Percentiles rank a stretch among this genome's conserved stretches.
Evolutionary conservation across 768 basidiomycete species (phyloP).

Genomic region (Mrakia hoshinonis): DNA sequence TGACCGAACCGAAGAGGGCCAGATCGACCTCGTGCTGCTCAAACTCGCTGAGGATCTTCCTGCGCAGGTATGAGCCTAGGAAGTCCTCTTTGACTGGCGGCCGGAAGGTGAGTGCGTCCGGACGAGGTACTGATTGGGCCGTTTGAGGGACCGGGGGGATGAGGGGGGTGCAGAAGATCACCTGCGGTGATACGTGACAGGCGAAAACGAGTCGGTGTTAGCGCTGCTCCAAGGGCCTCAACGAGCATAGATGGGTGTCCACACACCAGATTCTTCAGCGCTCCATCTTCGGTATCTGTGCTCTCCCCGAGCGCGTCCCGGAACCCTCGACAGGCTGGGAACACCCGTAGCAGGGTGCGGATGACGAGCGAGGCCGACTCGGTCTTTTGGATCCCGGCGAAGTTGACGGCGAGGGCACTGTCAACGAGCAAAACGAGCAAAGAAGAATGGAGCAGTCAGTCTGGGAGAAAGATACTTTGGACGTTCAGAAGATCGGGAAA

Average conservation of each 20-base stretch:
- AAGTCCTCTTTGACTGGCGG: constrained; percentile 1
- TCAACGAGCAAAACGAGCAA: not conserved
- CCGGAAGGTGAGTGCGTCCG: not conserved
- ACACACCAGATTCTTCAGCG: constrained; percentile 63
- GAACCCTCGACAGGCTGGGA: constrained; percentile 72
- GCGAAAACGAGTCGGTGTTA: not conserved
- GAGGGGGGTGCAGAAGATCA: constrained; percentile 66
- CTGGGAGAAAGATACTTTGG: not conserved
- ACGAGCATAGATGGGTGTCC: not conserved
- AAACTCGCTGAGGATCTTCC: not conserved
- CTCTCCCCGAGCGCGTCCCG: constrained; percentile 53
- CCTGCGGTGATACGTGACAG: constrained; percentile 45
- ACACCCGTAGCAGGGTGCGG: constrained; percentile 60
- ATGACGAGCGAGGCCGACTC: constrained; percentile 58
- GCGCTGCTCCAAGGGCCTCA: not conserved
- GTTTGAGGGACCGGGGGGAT: constrained; percentile 43
- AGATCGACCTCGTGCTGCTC: constrained; percentile 20
- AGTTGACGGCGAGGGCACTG: constrained; percentile 35
- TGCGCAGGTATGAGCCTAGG: constrained; percentile 10
- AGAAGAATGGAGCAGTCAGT: not conserved
- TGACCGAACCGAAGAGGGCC: not conserved
- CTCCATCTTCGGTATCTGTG: constrained; percentile 47
- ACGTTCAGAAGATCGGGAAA: too few relatives aligned
- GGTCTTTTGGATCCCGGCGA: constrained; percentile 62
- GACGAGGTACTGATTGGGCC: not conserved